Evolutionary conservation across 169 alveolate species (phyloP).

Genomic region (Theileria sp.): DNA sequence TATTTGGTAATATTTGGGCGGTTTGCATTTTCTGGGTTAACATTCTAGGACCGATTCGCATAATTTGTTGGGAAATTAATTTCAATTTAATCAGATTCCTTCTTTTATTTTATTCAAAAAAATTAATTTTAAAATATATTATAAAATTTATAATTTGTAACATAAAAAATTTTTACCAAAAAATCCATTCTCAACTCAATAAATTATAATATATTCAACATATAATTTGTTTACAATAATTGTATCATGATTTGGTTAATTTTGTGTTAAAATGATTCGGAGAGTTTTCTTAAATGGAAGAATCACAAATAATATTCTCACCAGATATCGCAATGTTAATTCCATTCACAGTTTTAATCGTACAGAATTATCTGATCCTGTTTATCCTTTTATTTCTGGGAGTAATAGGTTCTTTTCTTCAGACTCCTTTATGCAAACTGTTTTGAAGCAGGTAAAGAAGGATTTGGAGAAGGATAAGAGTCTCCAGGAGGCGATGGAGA

Average conservation of each 20-base stretch:
- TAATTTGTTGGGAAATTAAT: not conserved
- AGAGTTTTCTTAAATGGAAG: not conserved
- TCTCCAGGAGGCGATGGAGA: constrained; percentile 75
- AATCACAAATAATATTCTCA: not conserved
- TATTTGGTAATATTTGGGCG: not conserved
- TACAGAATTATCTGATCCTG: not conserved
- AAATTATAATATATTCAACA: too few relatives aligned
- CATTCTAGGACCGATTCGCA: not conserved
- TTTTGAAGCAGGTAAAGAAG: constrained; percentile 74
- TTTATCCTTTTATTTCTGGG: not conserved
- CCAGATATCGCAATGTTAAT: constrained; percentile 8
- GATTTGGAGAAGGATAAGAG: constrained; percentile 77
- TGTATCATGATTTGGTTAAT: not conserved
- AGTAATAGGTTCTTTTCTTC: constrained; percentile 25
- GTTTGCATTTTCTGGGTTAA: not conserved
- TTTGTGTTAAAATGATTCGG: constrained; percentile 5
- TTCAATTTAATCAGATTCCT: not conserved
- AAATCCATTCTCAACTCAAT: too few relatives aligned
- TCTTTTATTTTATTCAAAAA: not conserved
- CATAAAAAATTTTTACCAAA: too few relatives aligned
- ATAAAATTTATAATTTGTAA: not conserved
- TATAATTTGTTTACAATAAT: not conserved
- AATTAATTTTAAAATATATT: not conserved
- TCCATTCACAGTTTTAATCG: too few relatives aligned
- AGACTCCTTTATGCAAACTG: constrained; percentile 72